Percentiles rank a stretch among this genome's conserved stretches.
Conservation (phyloP, 176 grass and related monocot genomes). For the Juncus effusus region DNA sequence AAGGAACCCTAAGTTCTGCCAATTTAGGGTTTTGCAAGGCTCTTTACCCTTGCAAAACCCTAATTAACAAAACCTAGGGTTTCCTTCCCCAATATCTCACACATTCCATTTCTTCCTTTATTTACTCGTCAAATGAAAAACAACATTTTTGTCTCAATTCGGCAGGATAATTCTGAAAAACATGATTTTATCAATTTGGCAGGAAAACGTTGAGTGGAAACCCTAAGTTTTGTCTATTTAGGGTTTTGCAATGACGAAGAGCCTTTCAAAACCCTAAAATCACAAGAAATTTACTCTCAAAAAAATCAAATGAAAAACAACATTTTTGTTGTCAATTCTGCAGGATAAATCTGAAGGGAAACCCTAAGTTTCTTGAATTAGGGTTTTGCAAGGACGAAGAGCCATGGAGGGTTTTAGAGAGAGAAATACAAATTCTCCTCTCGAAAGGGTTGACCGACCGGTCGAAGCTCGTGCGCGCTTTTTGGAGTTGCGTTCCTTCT, state of each 20-base stretch:
- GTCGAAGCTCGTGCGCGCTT: slow-evolving; percentile 69
- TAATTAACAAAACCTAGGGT: too few relatives aligned
- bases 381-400: slow-evolving; percentile 79
- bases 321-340: background rate
- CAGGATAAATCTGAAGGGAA: slow-evolving; percentile 87
- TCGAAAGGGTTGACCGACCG: slow-evolving; percentile 81
- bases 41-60: too few relatives aligned
- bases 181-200: slow-evolving; percentile 15
- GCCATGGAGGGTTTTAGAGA: slow-evolving; percentile 73
- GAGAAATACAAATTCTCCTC: slow-evolving; percentile 57
- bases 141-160: background rate
- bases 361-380: slow-evolving; percentile 42
- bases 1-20: too few relatives aligned
- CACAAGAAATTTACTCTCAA: too few relatives aligned
- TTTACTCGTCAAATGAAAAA: too few relatives aligned
- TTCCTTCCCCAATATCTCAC: too few relatives aligned
- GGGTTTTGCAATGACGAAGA: slow-evolving; percentile 78
- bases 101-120: too few relatives aligned
- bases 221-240: slow-evolving; percentile 40
- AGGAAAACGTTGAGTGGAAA: slow-evolving; percentile 82
- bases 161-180: slow-evolving; percentile 89
- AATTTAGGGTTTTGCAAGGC: too few relatives aligned
- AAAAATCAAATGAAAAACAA: too few relatives aligned
- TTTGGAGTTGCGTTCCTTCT: slow-evolving; percentile 84
- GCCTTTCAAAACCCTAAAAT: too few relatives aligned